Conservation (phyloP, 495 filamentous ascomycete genomes). For the Neurospora sublineolata region DNA sequence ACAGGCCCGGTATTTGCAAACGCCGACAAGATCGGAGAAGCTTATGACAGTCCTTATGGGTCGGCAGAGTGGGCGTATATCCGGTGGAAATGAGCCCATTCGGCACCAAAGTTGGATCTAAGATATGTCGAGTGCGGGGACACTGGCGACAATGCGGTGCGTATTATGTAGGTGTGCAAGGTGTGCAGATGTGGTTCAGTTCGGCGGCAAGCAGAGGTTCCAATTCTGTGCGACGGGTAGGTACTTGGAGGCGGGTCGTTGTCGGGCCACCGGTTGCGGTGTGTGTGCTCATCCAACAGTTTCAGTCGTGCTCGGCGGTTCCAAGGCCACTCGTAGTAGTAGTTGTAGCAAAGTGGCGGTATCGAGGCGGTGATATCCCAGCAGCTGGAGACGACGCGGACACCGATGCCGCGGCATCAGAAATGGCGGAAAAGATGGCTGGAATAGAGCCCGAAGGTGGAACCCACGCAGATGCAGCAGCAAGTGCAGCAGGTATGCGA, state of each 20-base stretch:
- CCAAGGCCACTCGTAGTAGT: conserved; percentile 11
- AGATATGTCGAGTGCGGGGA: conserved; percentile 6
- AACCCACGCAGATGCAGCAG: conserved; percentile 2
- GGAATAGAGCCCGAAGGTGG: background rate
- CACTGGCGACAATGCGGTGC: conserved; percentile 11
- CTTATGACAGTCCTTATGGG: background rate
- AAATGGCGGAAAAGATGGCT: background rate
- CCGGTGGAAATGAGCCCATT: conserved; percentile 2
- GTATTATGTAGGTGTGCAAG: conserved; percentile 13
- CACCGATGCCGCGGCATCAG: conserved; percentile 11
- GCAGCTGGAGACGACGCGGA: background rate
- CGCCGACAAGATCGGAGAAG: background rate
- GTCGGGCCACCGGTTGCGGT: background rate
- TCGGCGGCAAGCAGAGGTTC: conserved; percentile 1
- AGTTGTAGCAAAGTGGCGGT: conserved; percentile 11
- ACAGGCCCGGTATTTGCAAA: background rate
- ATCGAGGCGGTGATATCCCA: conserved; percentile 4
- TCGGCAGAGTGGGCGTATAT: background rate
- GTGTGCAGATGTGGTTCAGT: conserved; percentile 1
- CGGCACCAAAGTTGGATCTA: conserved; percentile 3
- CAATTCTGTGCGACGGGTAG: background rate
- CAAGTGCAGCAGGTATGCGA: conserved; percentile 1
- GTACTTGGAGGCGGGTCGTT: background rate
- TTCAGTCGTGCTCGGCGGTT: conserved; percentile 6
- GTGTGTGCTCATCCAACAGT: conserved; percentile 5